A percentile compares a stretch with the other conserved stretches of the same genome.
Evolutionary conservation across 1,284 basidiomycete genomes (phyloP).

Genomic region (Trichosporon asahii): DNA sequence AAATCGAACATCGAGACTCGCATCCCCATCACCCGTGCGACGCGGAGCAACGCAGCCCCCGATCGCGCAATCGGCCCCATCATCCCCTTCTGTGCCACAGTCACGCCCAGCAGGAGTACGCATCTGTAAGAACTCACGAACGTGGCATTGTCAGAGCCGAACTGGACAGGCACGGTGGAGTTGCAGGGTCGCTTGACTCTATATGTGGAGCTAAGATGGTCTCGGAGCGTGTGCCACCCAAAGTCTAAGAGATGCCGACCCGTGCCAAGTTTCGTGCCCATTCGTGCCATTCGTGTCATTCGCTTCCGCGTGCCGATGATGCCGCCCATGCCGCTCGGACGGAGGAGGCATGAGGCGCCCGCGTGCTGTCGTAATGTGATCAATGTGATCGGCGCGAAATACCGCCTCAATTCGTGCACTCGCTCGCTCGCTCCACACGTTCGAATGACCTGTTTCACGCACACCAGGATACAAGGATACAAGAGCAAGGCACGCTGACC

Average conservation of each 20-base stretch:
- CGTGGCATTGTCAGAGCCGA: not conserved
- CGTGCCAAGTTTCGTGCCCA: not conserved
- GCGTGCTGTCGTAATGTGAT: not conserved
- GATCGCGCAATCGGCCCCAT: not conserved
- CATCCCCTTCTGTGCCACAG: not conserved
- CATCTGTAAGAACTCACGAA: not conserved
- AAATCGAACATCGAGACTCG: no score
- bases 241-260: no score
- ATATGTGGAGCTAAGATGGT: no score
- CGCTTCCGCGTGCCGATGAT: no score
- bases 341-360: not conserved
- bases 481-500: not conserved
- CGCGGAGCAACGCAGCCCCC: no score
- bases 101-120: not conserved
- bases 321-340: no score
- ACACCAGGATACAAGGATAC: not conserved
- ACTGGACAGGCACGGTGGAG: not conserved
- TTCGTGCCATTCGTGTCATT: no score
- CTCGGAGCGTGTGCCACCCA: no score
- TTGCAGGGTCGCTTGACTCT: not conserved
- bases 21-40: no score
- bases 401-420: not conserved
- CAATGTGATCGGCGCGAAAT: not conserved
- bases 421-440: no score
- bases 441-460: no score